Base-by-base conservation (phyloP, 2,329 filamentous ascomycete genomes). In the Monilinia polystroma region DNA sequence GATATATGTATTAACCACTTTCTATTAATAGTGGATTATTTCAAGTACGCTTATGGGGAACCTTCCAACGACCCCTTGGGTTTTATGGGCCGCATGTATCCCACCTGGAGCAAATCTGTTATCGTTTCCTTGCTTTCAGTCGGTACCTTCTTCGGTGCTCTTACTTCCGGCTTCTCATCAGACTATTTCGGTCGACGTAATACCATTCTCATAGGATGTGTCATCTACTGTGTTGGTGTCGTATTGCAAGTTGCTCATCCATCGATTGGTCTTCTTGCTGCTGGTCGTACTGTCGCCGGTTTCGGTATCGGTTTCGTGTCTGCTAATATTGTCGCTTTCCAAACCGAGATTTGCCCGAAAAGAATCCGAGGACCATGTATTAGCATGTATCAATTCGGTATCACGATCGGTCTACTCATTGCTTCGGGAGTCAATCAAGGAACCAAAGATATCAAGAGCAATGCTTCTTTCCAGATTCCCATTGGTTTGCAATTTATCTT, bases 271-370 rank as follows among this genome's bases (percentile, higher is more conserved):
- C 76, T 87, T 85, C 75, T 73, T 35, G 68, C 69, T 10, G 84
- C 85, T 66, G 90, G 90, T 75, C 90, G 90, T 83, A 79, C 93
- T 67, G 80, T 93, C 73, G 87, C 90, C 63, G 90, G 90, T 76
- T 77, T 92, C 63, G 90, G 90, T 82, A 90, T 93, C 73, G 90
- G 90, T 75, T 92, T 92, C 77, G 90, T 90, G 72, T 92, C 89
- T 16, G 89, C 90, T 74, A 87, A 92, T 74, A 87, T 93, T 78
- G 91, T 93, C 76, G 82, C 92, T 66, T 93, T 95, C 84, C 93
- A 95, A 90, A 92, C 72, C 71, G 67, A 81, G 73, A 73, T 72
- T 54, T 78, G 80, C 68, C 88, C 90, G 63, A 85, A 84, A 77
- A 90, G 89, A 77, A 88, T 94, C 70, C 86, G 91, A 75, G 90